Base-by-base conservation (phyloP, 306 rosid species). In the Cucurbita pepo region DNA sequence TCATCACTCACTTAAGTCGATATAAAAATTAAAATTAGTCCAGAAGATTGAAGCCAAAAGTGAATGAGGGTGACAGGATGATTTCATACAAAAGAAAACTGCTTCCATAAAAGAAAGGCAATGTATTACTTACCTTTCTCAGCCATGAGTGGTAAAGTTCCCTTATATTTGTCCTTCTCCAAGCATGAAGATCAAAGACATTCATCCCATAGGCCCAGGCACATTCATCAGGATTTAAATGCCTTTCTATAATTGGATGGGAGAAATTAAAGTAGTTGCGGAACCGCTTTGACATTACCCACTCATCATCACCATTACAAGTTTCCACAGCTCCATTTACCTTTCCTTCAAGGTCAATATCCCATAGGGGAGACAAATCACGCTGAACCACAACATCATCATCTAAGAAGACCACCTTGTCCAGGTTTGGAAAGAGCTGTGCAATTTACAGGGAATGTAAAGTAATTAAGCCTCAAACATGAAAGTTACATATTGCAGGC, bases 151-250 rank as follows among this genome's bases (percentile, higher is more conserved):
- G 99, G 78, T 95, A 95, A 15, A 87, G 86, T 67, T 91, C 95
- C 83, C 89, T 79, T 61, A 95, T 88, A 54, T 81, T 84, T 78
- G 99, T 85, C 59, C 58, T 65, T 81, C 99, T 91, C 99, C 99
- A 95, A 60, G 79, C 79, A 56, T 73, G 89, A 60, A 95, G 84
- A 86, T 95, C 97, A 82, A 95, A 95, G 54, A 95, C 12, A 83
- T 95, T 95, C 99, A 95, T 91, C 79, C 97, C 96, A 71, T 90
- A 95, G 72, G 99, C 99, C 99, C 99, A 95, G n/a, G 97, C 99
- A 83, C 99, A 95, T 76, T 95, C 96, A 50, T 91, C 88, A 72
- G 99, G 97, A 77, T 95, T 86, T 83, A 95, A 83, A 81, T 86
- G 72, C 74, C 82, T 73, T 62, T 82, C 77, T 71, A 95, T 67